Percentiles rank a stretch among this genome's conserved stretches.
Evolutionary conservation across 352 stramenopile genomes (phyloP).

Genomic region (Pythium brassicae): DNA sequence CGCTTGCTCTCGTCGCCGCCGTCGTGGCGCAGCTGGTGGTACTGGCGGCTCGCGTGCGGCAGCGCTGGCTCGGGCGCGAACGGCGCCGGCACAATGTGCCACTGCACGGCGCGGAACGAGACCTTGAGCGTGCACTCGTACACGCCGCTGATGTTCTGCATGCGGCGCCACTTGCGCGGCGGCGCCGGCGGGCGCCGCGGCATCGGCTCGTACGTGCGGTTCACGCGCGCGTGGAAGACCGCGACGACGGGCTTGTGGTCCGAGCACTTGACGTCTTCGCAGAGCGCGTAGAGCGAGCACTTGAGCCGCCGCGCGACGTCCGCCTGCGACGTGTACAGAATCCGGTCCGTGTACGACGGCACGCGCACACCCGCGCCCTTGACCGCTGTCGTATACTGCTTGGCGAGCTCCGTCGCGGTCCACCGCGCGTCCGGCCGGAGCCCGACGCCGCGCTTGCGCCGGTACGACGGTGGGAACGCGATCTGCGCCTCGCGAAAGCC

Average conservation of each 20-base stretch:
- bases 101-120: constrained; percentile 44
- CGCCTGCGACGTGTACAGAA: constrained; percentile 76
- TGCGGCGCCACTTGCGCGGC: constrained; percentile 32
- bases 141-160: constrained; percentile 48
- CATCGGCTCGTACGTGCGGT: constrained; percentile 50
- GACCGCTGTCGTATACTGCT: constrained; percentile 57
- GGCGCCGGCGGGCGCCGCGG: constrained; percentile 36
- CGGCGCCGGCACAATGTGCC: constrained; percentile 30
- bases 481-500: constrained; percentile 77
- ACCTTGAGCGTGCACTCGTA: constrained; percentile 55
- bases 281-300: constrained; percentile 67
- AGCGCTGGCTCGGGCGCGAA: constrained; percentile 7
- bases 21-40: constrained; percentile 1
- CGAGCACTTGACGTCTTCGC: constrained; percentile 65
- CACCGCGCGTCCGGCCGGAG: constrained; percentile 10
- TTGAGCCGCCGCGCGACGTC: constrained; percentile 62
- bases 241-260: constrained; percentile 84
- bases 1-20: neutral
- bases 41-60: constrained; percentile 9
- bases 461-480: constrained; percentile 72
- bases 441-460: constrained; percentile 41
- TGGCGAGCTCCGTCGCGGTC: constrained; percentile 21
- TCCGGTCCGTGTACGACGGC: constrained; percentile 89
- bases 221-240: constrained; percentile 64
- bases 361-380: constrained; percentile 60